Base-by-base conservation (phyloP, 2,329 filamentous ascomycete species). In the Aphanocladium album region DNA sequence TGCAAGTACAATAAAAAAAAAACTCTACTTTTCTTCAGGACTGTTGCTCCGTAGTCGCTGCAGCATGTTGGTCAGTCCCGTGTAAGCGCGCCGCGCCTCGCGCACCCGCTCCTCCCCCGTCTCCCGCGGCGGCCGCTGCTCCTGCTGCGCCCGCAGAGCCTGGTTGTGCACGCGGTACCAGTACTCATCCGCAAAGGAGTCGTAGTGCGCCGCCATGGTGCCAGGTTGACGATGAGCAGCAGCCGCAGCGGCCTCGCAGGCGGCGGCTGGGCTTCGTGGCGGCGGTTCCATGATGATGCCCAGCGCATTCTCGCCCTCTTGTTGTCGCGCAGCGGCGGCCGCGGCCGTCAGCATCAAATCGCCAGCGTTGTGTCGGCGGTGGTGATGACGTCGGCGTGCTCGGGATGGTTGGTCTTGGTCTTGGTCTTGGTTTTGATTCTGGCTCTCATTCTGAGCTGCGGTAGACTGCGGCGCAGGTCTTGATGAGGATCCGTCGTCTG, bases 11-110 rank as follows among this genome's bases (percentile, higher is more conserved):
- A n/a, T n/a, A n/a, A n/a, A n/a, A n/a, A n/a, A n/a, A n/a, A n/a
- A n/a, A n/a, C 19, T 3, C 43, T 46, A 46, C 12, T 46, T 46
- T 23, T 6, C n/a, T 19, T 46, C 43, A 11, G 43, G 43, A 8
- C 21, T 46, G 19, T 46, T 25, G 21, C 21, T 46, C n/a, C 21
- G n/a, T 19, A 46, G 43, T 14, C 43, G 43, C 9, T 46, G 43
- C 30, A 58, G 45, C 4, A 39, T 27, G 19, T 37, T 41, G 7
- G 56, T 45, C 46, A 51, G 46, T 30, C 46, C 47, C 33, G 46
- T 58, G 56, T 47, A 51, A 35, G 50, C 50, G 46, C 56, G 30
- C 56, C 45, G 25, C 30, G 56, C 30, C n/a, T 58, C 46, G 16
- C 2, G 9, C n/a, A 23, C 43, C n/a, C 43, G 43, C 43, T 46